Evolutionary conservation across 306 rosid species (phyloP), one percentile per base, ranked within the genome.

Genomic region (Vachellia pachyceras): DNA sequence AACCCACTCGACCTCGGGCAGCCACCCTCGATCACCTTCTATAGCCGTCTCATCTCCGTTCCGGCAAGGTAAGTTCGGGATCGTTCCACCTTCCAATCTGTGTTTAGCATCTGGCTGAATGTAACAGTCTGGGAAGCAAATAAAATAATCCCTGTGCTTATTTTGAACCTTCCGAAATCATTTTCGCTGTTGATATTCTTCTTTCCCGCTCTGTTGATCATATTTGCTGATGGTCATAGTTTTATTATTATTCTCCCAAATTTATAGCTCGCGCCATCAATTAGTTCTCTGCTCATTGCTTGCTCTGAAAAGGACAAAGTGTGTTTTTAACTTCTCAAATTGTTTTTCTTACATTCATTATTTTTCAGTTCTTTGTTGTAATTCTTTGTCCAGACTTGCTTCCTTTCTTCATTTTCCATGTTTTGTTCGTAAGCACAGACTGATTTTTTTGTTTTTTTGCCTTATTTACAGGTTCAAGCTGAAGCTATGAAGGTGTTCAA

Each of bases 401-500:
- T 45, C 41, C 61, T 44, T 54, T 45, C 17, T 44, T 71, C 13
- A 7, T 6, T 70, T 29, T 22, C 20, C 63, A 73, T 25, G 70
- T 42, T 50, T 49, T 11, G 35, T 36, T 78, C 15, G 29, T 33
- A 17, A 46, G 18, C 63, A 11, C 46, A 17, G 23, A 36, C 6
- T 74, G 39, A 69, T 69, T 8, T 8, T 20, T 70, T 33, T 29
- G 61, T 8, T 8, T 20, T 70, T 33, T 29, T 75, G 29, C 55
- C 54, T 73, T 67, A 11, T 37, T 65, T 49, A 40, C 74, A 67
- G 78, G 76, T 58, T 81, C 77, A 72, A 69, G 83, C 71, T 82
- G 57, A 82, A 76, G 82, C 82, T 36, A 93, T 93, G 99, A 91
- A 92, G 91, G 57, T 41, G 41, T 89, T 90, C 74, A 81, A 88